A percentile compares a stretch with the other conserved stretches of the same genome.
Evolutionary conservation across 306 rosid genomes (phyloP).

Genomic region (Mimosa pudica): DNA sequence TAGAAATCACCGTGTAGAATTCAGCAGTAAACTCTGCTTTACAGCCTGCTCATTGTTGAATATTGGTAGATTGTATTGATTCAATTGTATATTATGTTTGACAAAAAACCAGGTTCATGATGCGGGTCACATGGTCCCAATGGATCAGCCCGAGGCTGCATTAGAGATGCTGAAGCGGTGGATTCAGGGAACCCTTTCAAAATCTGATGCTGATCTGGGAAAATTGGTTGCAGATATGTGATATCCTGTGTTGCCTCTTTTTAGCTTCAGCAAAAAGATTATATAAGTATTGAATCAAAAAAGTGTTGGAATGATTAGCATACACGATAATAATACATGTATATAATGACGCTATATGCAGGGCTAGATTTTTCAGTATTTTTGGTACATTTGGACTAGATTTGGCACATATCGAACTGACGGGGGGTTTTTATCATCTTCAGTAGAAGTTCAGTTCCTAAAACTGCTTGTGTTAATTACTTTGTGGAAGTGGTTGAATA

Average conservation of each 20-base stretch:
- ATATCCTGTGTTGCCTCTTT: slow-evolving; percentile 24
- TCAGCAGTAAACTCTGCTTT: slow-evolving; percentile 1
- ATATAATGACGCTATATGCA: not conserved
- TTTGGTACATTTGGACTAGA: not conserved
- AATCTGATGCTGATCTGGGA: slow-evolving; percentile 38
- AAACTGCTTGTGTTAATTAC: no score
- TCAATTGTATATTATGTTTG: slow-evolving; percentile 16
- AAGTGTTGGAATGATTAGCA: slow-evolving; percentile 1
- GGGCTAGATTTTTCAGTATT: not conserved
- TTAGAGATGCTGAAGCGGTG: slow-evolving; percentile 89
- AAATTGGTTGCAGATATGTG: slow-evolving; percentile 66
- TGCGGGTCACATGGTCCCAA: slow-evolving; percentile 99
- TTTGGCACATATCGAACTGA: not conserved
- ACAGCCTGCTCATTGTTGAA: not conserved
- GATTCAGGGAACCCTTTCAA: slow-evolving; percentile 74
- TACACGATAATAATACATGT: slow-evolving; percentile 7
- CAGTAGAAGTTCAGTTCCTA: no score
- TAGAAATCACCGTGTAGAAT: slow-evolving; percentile 5
- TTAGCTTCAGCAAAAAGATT: slow-evolving; percentile 7
- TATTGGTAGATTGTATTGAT: slow-evolving; percentile 18
- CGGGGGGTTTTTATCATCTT: no score
- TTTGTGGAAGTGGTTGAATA: no score
- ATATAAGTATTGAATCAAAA: not conserved
- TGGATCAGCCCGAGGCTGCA: slow-evolving; percentile 98
- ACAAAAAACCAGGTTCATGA: slow-evolving; percentile 73